Conservation (phyloP, 148 eudicot genomes). For the Euryodendron excelsum region DNA sequence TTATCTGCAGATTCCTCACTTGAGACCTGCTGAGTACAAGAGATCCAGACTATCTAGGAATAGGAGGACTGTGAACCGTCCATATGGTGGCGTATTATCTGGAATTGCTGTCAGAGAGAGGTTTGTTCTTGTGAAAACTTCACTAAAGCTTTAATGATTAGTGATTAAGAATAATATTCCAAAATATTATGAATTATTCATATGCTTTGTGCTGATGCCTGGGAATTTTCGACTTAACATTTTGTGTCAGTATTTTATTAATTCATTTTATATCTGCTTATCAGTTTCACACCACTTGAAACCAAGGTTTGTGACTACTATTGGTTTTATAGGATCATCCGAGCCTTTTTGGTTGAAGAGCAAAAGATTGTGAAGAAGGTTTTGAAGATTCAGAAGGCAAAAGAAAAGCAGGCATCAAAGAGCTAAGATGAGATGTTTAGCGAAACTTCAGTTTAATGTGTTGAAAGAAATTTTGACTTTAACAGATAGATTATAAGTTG, state of each 20-base stretch:
- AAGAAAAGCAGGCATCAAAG: constrained; percentile 44
- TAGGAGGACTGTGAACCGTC: constrained; percentile 55
- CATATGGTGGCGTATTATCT: constrained; percentile 55
- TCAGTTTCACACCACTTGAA: too few relatives aligned
- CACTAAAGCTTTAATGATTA: background rate
- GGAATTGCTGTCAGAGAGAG: constrained; percentile 55
- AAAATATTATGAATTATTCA: background rate
- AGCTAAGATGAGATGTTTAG: constrained; percentile 16
- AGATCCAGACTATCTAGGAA: constrained; percentile 48
- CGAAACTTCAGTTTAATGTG: constrained; percentile 4
- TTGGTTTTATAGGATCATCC: constrained; percentile 33
- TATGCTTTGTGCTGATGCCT: background rate
- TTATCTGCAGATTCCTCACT: constrained; percentile 35
- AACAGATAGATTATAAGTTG: constrained; percentile 13
- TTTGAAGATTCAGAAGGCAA: constrained; percentile 55
- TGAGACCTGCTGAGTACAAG: constrained; percentile 44
- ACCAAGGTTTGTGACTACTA: background rate
- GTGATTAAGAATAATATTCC: background rate
- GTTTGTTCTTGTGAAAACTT: constrained; percentile 16
- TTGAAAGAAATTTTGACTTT: constrained; percentile 25
- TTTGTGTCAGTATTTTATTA: background rate
- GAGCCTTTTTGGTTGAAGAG: constrained; percentile 57
- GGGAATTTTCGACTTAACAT: background rate
- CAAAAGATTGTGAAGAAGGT: constrained; percentile 67
- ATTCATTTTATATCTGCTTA: too few relatives aligned